Conservation (phyloP, 2,329 filamentous ascomycete genomes). For the Decorospora gaudefroyi region DNA sequence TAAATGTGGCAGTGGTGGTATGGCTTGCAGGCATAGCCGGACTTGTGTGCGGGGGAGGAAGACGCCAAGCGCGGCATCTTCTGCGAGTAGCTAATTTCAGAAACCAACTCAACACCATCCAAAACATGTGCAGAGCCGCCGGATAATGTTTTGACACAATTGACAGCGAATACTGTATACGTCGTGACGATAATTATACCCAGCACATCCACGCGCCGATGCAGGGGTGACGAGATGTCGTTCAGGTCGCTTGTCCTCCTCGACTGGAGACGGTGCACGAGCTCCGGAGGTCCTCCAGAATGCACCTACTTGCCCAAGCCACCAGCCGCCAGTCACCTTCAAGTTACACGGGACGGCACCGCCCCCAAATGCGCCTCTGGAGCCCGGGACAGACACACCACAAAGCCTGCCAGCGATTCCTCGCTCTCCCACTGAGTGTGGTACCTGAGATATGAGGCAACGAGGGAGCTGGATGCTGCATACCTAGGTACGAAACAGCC, state of each 20-base stretch:
- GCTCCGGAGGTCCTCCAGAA: constrained; percentile 21
- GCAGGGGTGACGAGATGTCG: constrained; percentile 29
- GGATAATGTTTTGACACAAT: constrained; percentile 17
- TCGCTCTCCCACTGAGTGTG: constrained; percentile 7
- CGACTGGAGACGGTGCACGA: constrained; percentile 18
- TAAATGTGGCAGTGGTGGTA: constrained; percentile 30
- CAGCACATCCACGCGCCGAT: constrained; percentile 21
- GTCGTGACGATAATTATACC: constrained; percentile 8
- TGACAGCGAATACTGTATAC: constrained; percentile 8
- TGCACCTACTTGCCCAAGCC: constrained; percentile 29
- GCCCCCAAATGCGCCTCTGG: constrained; percentile 32
- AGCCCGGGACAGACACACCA: constrained; percentile 10
- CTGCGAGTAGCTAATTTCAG: constrained; percentile 5
- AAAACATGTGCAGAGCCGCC: constrained; percentile 30
- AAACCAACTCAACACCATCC: constrained; percentile 17
- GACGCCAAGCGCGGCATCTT: constrained; percentile 13
- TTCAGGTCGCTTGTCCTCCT: constrained; percentile 17
- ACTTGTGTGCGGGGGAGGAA: constrained; percentile 19
- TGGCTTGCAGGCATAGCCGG: constrained; percentile 21
- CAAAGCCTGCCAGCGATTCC: constrained; percentile 11
- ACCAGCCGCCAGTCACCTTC: constrained; percentile 24
- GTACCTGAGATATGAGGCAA: constrained; percentile 11
- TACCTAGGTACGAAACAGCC: constrained; percentile 26
- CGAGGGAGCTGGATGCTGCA: constrained; percentile 10
- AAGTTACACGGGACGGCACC: constrained; percentile 31